A percentile compares a stretch with the other conserved stretches of the same genome.
These are phyloP conservation scores for Leccinum pachyderme DNA, from an alignment of 1,284 basidiomycete species.

Conservation along the genomic window DNA sequence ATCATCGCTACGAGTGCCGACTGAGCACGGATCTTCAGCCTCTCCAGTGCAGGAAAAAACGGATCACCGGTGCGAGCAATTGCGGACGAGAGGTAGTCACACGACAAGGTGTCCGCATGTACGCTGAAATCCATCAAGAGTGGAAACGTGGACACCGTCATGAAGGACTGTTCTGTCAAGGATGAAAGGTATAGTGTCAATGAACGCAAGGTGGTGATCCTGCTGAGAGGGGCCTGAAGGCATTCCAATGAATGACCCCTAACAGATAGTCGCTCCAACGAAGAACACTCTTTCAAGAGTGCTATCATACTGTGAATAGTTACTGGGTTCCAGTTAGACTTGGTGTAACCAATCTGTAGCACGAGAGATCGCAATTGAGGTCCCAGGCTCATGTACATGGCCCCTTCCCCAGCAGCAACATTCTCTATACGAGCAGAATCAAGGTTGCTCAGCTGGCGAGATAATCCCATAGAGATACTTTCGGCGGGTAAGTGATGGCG, in stretches of 20 bases:
- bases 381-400: conserved; percentile 37
- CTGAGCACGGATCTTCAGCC: conserved; percentile 45
- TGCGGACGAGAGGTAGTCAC: conserved; percentile 31
- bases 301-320: conserved; percentile 31
- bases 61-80: conserved; percentile 12
- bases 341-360: conserved; percentile 41
- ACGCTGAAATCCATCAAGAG: conserved; percentile 45
- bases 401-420: conserved; percentile 33
- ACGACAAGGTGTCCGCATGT: conserved; percentile 45
- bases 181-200: conserved; percentile 48
- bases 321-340: conserved; percentile 4
- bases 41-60: conserved; percentile 43
- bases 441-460: conserved; percentile 36
- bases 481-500: conserved; percentile 32
- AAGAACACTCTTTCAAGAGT: conserved; percentile 27
- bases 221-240: conserved; percentile 38
- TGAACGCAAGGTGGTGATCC: conserved; percentile 38
- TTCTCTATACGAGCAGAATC: conserved; percentile 39
- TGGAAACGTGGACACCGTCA: conserved; percentile 43
- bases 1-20: conserved; percentile 39
- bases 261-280: conserved; percentile 42
- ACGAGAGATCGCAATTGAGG: conserved; percentile 38
- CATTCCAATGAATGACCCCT: conserved; percentile 44
- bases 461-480: conserved; percentile 24
- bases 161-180: conserved; percentile 41